Base-by-base conservation (phyloP, 2,329 filamentous ascomycete genomes). In the Aureobasidium uvarum region DNA sequence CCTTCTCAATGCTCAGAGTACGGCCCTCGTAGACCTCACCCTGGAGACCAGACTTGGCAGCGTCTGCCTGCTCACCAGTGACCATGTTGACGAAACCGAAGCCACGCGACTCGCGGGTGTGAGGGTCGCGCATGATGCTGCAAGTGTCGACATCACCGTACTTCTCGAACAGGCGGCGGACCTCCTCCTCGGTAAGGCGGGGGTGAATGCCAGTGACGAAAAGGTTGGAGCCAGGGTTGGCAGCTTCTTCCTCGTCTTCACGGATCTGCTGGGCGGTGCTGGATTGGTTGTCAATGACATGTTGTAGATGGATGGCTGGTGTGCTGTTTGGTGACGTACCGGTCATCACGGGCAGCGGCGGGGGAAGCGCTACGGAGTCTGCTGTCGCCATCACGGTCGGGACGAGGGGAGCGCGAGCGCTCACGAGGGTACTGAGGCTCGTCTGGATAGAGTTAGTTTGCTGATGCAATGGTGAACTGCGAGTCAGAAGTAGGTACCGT, bases 1-100 rank as follows among this genome's bases (percentile, higher is more conserved):
- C 95, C 85, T 98, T 99, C 84, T 99, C 95, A 71, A 99, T 98
- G 85, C 93, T 97, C 74, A 99, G 81, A 68, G 93, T 97, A 72
- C 95, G 90, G 68, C 95, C 95, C 76, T 99, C 94, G 70, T 97
- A 92, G 71, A 92, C 86, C 79, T 98, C 94, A 75, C 94, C 94
- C 78, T 98, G 94, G 38, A 99, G 85, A 63, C 91, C 94, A 74
- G 98, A 95, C 83, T 95, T 96, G 71, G 95, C 95, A 71, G 95
- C 93, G 79, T 99, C 95, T 69, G 95, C 95, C 79, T 96, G 91
- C 65, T 98, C 94, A 56, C 91, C 86, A 66, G 92, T 96, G 67
- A 92, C 88, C 94, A 99, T 98, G 84, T 99, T 98, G 77, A 99
- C 95, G 81, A 99, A 99, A 65, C 95, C 95, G 71, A 99, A 99